phyloP scores from a whole-genome alignment of 192 early-diverging fungal species.

The Backusella australiensis region DNA sequence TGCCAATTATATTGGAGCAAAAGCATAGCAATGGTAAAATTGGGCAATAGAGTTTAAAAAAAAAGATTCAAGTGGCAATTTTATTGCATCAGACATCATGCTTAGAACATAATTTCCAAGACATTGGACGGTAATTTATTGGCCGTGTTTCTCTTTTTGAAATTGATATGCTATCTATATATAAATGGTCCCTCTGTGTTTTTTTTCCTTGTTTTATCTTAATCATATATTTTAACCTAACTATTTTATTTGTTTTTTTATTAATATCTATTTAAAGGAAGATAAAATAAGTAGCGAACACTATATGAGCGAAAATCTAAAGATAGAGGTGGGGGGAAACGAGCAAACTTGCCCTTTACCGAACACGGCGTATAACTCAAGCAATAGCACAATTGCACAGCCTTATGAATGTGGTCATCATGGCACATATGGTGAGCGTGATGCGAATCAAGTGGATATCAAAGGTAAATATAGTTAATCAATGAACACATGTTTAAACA shows the following conservation, averaged over 20 bases:
- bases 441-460: slow-evolving; percentile 1
- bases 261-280: not conserved
- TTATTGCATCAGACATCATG: not conserved
- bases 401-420: not conserved
- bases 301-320: not conserved
- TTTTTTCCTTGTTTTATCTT: not conserved
- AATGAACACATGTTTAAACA: not conserved
- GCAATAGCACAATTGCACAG: not conserved
- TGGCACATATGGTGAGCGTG: not conserved
- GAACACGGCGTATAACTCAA: not conserved
- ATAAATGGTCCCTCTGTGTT: not conserved
- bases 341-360: not conserved
- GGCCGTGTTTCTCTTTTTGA: not conserved
- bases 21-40: not conserved
- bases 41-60: not conserved
- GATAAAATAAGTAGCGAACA: not conserved
- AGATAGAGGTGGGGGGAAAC: not conserved
- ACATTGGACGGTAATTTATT: not conserved
- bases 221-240: not conserved
- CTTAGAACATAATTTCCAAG: not conserved
- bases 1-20: not conserved
- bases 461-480: not conserved
- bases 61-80: not conserved
- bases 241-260: not conserved
- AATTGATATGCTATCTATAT: not conserved